Evolutionary conservation across 495 filamentous ascomycete genomes (phyloP).

Genomic region (Cudoniella acicularis): DNA sequence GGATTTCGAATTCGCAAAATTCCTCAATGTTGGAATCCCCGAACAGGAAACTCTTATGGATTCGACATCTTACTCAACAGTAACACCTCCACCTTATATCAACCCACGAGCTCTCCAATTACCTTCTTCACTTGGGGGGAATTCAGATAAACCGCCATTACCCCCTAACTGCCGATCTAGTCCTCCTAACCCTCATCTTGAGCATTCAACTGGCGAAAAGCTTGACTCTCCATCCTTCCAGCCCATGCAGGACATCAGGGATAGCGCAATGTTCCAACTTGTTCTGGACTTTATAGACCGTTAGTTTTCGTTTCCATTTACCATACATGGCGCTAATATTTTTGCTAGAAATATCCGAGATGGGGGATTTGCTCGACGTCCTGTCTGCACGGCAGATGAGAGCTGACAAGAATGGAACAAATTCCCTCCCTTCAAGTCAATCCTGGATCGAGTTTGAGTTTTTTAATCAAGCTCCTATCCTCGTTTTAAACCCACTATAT

Average conservation of each 20-base stretch:
- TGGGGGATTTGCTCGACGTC: conserved; percentile 6
- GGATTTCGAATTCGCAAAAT: conserved; percentile 2
- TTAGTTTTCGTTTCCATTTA: conserved; percentile 2
- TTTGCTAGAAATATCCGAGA: conserved; percentile 7
- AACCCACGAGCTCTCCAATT: background rate
- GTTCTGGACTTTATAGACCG: conserved; percentile 1
- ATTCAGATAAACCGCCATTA: background rate
- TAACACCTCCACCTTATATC: background rate
- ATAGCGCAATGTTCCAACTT: conserved; percentile 9
- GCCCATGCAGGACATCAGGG: too few species aligned
- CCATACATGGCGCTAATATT: background rate
- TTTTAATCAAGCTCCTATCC: conserved; percentile 1
- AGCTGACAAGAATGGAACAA: background rate
- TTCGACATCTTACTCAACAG: background rate
- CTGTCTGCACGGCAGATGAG: conserved; percentile 5
- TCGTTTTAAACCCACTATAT: conserved; percentile 1
- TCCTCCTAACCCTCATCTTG: background rate
- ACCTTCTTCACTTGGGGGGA: background rate
- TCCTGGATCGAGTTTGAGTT: conserved; percentile 5
- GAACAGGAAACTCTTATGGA: background rate
- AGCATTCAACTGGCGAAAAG: background rate
- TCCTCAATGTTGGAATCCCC: too few species aligned
- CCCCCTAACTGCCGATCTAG: background rate
- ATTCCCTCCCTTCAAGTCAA: background rate
- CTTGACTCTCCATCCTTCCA: background rate